Base-by-base conservation (phyloP, 2,329 filamentous ascomycete genomes). In the Chaetomiaceae sp. region DNA sequence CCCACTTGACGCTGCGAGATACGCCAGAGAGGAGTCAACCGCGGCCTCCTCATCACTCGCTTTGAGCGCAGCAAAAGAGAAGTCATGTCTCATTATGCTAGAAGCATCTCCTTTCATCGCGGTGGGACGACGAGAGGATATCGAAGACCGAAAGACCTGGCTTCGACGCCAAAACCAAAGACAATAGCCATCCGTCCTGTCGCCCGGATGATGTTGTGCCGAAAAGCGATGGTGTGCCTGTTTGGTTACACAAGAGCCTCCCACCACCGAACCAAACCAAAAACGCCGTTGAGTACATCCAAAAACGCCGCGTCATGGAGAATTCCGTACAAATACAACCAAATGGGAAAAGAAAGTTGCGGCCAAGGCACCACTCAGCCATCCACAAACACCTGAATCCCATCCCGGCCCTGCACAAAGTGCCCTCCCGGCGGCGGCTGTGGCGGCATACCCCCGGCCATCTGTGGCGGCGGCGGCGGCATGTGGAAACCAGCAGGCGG, bases 81-180 rank as follows among this genome's bases (percentile, higher is more conserved):
- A 54, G 39, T 49, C 51, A 49, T 46, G 40, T 54, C 51, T 54
- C 52, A 54, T 50, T 49, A 49, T 54, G 38, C 33, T 36, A 36
- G 34, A n/a, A 23, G 8, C 39, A 12, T 38, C 39, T 25, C 20
- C 22, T 12, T 4, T 23, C 34, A 31, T 27, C 38, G 12, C n/a
- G n/a, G n/a, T n/a, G 19, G 20, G 27, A 19, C 31, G 17, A 33
- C 9, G n/a, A n/a, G 34, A 19, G 25, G 29, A 22, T n/a, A 37
- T 19, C 7, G 12, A 34, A 31, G 19, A 33, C 25, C 29, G 19
- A 29, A 47, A 23, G 25, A 38, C 19, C 3, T 25, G 33, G 33
- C 4, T 27, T 45, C 33, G 25, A 27, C 25, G 8, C 27, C 27
- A 11, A 12, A 31, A 31, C 23, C 14, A 44, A n/a, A 23, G 17